Conservation (phyloP, 2,329 filamentous ascomycete genomes). For the Rutstroemia sp. region DNA sequence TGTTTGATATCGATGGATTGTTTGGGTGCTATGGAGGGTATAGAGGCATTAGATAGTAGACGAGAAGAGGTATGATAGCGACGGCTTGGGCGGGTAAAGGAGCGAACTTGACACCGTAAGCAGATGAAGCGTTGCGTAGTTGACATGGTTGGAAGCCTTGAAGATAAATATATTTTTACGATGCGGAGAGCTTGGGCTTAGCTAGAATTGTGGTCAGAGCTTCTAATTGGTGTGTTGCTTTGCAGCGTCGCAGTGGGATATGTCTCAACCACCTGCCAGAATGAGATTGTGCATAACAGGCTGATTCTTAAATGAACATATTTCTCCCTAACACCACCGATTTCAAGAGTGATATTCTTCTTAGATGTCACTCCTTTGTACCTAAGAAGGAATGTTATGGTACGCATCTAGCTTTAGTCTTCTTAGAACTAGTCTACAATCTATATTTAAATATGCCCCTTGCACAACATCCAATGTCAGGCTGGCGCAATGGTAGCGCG, state of each 20-base stretch:
- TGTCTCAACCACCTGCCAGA: no score
- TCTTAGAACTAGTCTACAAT: no score
- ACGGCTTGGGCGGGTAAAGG: background rate
- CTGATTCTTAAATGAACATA: no score
- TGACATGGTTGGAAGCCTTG: background rate
- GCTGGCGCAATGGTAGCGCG: constrained; percentile 5
- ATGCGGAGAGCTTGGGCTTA: background rate
- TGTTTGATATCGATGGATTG: constrained; percentile 77
- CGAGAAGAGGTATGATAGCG: constrained; percentile 2
- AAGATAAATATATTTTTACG: background rate
- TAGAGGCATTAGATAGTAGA: background rate
- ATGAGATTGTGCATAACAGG: no score
- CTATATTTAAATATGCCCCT: no score
- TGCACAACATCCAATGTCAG: background rate
- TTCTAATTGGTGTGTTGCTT: background rate
- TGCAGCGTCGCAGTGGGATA: no score
- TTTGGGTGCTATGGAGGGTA: constrained; percentile 61
- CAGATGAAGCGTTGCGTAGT: constrained; percentile 1
- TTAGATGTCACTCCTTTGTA: no score
- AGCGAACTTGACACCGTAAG: constrained; percentile 4
- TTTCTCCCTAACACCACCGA: no score
- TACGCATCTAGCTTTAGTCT: no score
- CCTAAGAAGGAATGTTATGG: no score
- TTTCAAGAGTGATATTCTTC: no score
- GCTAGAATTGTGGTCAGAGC: background rate